Base-by-base conservation (phyloP, 2,329 filamentous ascomycete genomes). In the Beauveria sp. region DNA sequence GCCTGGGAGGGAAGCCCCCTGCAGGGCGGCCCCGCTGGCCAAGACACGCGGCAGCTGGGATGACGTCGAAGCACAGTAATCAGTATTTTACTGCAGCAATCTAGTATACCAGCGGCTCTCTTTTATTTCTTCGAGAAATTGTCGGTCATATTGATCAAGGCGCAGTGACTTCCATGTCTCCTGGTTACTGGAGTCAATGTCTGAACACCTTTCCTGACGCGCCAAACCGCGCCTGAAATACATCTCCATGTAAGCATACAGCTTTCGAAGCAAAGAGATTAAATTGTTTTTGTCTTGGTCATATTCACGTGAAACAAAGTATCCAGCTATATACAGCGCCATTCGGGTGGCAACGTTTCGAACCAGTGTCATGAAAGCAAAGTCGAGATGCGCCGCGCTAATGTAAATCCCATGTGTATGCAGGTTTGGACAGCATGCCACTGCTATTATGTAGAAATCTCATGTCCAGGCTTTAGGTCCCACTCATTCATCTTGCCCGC, bases 401-500 rank as follows among this genome's bases (percentile, higher is more conserved):
- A 61, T 50, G 24, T 16, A 43, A 61, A 56, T 56, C 24, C 24
- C n/a, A n/a, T 45, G 22, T 40, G 34, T 51, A 56, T 34, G 52
- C 46, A 56, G 51, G 62, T 55, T 46, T 20, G 5, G 3, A 20
- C 6, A 30, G 26, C 20, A 30, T 45, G 28, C 10, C 14, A 9
- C 28, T 34, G 52, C 34, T 28, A 16, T 70, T 62, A 74, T 24
- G 66, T 64, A 20, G 63, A 52, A 58, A 76, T 70, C 62, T 73
- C 73, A 58, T 76, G 74, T 3, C 73, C 75, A n/a, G 73, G 70
- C 66, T 73, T 74, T 53, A 78, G 65, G 12, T 69, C 68, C 75
- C 75, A 77, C 57, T 74, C 71, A 65, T 76, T 77, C 30, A 64
- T 60, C 20, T 72, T 69, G 2, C 74, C 74, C 26, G 68, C 58